Evolutionary conservation across 192 early-diverging fungal genomes (phyloP), one percentile per base, ranked within the genome.

Genomic region (Dissophora ornata): DNA sequence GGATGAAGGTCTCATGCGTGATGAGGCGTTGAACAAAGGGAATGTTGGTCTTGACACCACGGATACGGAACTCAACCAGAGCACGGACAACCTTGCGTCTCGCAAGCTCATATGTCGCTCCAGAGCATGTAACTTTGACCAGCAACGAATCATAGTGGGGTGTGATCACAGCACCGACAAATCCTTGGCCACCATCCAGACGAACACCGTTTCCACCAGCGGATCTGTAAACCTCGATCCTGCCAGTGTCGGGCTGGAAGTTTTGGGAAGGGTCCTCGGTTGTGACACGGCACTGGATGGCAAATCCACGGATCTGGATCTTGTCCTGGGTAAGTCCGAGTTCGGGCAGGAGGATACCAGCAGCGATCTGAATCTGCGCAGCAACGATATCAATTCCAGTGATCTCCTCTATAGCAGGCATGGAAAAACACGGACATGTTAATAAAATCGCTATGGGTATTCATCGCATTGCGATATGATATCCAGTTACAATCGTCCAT

Each of bases 31-130:
- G 93, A 45, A 98, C 84, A 84, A 97, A 98, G 55, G 90, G 89
- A 82, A 97, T 94, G 80, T 97, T 98, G 53, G 96, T 98, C 80
- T 98, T 96, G 67, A 98, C 89, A 67, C 97, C 97, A 60, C 95
- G 91, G 56, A 98, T 93, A 79, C 96, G 88, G 89, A 98, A 98
- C 83, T 98, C 97, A 18, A 92, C 86, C 54, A 97, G 78, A 16
- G 95, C 92, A 21, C 93, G 86, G 18, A 98, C 86, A 62, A 92
- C 92, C 80, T 95, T 95, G 36, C 93, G 90, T 34, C 96, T 90
- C 7, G 96, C 93, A 64, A 94, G 90, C 56, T 97, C 93, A 82
- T 95, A 97, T 15, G 94, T 91, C 12, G 88, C 89, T 18, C 94
- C 97, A 32, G 88, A 88, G 82, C 92, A 94, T 10, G 94, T 96